These are phyloP conservation scores for Aureobasidium leucospermi DNA, from an alignment of 2,329 filamentous ascomycete species.

Conservation along the genomic window DNA sequence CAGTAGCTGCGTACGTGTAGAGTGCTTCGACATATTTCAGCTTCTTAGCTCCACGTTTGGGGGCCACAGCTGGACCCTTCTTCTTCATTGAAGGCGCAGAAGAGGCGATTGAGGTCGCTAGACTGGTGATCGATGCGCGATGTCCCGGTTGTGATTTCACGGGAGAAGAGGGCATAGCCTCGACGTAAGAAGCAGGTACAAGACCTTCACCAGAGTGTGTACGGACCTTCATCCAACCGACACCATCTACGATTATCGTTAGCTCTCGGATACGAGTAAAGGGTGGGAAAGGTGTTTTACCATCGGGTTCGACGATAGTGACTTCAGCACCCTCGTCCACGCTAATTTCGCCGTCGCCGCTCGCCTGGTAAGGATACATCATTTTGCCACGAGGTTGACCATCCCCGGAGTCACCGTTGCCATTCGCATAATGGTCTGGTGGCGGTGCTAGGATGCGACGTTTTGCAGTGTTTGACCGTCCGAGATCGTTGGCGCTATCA, in stretches of 20 bases:
- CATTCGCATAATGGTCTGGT: slow-evolving; percentile 68
- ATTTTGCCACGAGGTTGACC: slow-evolving; percentile 71
- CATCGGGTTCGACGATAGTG: slow-evolving; percentile 74
- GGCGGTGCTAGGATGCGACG: slow-evolving; percentile 76
- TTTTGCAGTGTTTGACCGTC: slow-evolving; percentile 33
- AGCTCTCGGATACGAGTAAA: slow-evolving; percentile 16
- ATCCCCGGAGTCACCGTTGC: slow-evolving; percentile 27
- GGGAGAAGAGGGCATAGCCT: slow-evolving; percentile 44
- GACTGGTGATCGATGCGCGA: slow-evolving; percentile 56
- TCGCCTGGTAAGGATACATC: slow-evolving; percentile 80
- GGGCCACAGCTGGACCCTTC: slow-evolving; percentile 86
- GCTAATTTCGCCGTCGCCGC: slow-evolving; percentile 71
- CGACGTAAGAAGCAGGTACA: slow-evolving; percentile 80
- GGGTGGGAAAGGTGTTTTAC: slow-evolving; percentile 46
- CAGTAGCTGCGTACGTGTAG: slow-evolving; percentile 84
- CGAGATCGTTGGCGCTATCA: slow-evolving; percentile 18
- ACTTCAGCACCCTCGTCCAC: slow-evolving; percentile 75
- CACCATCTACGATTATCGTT: slow-evolving; percentile 70
- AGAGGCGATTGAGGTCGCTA: slow-evolving; percentile 44
- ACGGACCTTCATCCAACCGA: slow-evolving; percentile 84
- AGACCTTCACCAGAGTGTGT: slow-evolving; percentile 62
- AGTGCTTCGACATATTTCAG: slow-evolving; percentile 79
- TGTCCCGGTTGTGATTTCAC: background rate
- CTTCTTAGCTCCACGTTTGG: slow-evolving; percentile 62
- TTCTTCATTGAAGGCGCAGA: slow-evolving; percentile 52